Base-by-base conservation (phyloP, 306 rosid genomes). In the Casuarina glauca region DNA sequence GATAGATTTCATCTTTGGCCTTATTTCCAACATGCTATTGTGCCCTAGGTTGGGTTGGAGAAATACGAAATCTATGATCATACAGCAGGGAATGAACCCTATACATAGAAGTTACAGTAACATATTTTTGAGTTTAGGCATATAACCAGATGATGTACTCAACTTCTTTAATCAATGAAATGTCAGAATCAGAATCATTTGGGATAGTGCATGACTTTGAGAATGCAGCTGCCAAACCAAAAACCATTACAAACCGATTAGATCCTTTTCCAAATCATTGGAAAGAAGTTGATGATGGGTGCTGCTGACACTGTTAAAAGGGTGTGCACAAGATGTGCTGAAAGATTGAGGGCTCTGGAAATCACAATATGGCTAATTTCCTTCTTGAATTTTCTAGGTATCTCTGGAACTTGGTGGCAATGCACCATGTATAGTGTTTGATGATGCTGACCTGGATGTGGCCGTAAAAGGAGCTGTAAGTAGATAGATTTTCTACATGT, bases 351-450 rank as follows among this genome's bases (percentile, higher is more conserved):
- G n/a, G 72, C 32, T 83, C 16, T 36, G 44, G n/a, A 8, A 5
- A 66, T 5, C 52, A 32, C 74, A 62, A 74, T 62, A 57, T 62
- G 75, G 71, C 46, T 72, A 68, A 54, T 81, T 70, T 20, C 70
- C n/a, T 36, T 76, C 74, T 78, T 43, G 74, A 45, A 44, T 55
- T 78, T 51, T 83, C n/a, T 77, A 95, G 99, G 88, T 95, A 76
- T 93, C 99, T 89, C 82, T 95, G 69, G 99, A 95, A 84, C 99
- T 95, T 82, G 99, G 98, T 68, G 99, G 99, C 72, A 95, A 95
- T 87, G 98, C 98, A 13, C 98, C 99, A 46, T 93, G 98, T 91
- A 87, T 95, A 72, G 80, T 95, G 82, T 95, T 95, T 87, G 98
- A 95, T 83, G 99, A 95, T 72, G 99, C 99, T 63, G 96, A 95